Percentiles rank a stretch among this genome's conserved stretches.
phyloP scores from a whole-genome alignment of 2,329 filamentous ascomycete genomes.

The Scedosporium aurantiacum region DNA sequence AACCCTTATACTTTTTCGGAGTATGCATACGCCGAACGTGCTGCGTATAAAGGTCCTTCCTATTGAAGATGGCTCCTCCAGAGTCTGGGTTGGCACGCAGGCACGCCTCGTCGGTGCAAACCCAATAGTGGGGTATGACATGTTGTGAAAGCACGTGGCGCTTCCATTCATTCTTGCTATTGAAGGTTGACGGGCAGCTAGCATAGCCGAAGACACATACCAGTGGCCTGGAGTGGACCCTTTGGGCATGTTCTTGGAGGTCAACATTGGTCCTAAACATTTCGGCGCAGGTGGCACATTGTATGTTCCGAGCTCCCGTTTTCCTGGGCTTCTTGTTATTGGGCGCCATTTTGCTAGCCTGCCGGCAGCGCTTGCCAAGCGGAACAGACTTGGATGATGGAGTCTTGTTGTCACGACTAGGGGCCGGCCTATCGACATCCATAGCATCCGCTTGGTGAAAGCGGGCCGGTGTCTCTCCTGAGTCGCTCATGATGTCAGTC shows the following conservation, averaged over 20 bases:
- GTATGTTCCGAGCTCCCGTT: not conserved
- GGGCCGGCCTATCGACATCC: not conserved
- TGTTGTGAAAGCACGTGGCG: conserved; percentile 77
- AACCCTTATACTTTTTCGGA: conserved; percentile 30
- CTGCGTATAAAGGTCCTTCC: conserved; percentile 84
- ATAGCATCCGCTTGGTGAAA: not conserved
- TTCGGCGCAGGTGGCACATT: conserved; percentile 3
- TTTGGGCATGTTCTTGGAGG: conserved; percentile 39
- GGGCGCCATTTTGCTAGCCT: not conserved
- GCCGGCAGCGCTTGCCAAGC: not conserved
- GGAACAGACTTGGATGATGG: not conserved
- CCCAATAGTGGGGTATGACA: conserved; percentile 61
- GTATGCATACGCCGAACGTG: conserved; percentile 81
- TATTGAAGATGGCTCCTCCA: conserved; percentile 58
- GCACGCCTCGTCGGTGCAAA: conserved; percentile 58
- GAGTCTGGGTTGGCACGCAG: conserved; percentile 17
- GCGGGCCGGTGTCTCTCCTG: not conserved
- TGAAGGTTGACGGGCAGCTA: conserved; percentile 62
- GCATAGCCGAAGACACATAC: conserved; percentile 70
- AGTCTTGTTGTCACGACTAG: not conserved
- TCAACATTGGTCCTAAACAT: conserved; percentile 33
- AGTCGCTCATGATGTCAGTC: not conserved
- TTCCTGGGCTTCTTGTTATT: not conserved
- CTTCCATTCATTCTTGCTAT: conserved; percentile 91
- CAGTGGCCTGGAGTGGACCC: conserved; percentile 51